These are phyloP conservation scores for Phytophthora aleatoria DNA, from an alignment of 352 stramenopile species.

Conservation along the genomic window DNA sequence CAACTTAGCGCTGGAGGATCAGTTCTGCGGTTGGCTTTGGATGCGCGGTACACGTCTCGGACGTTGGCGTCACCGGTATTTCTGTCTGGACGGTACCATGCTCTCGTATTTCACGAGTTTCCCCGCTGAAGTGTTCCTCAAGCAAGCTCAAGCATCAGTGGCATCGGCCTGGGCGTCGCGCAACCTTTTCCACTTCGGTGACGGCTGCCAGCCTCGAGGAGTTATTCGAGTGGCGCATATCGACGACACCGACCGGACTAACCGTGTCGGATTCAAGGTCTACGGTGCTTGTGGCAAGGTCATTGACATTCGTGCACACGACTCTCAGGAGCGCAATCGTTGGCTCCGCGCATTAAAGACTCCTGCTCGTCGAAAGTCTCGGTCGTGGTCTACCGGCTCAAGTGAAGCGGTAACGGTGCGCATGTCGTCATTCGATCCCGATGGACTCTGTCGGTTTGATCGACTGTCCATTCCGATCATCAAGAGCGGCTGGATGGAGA, in stretches of 20 bases:
- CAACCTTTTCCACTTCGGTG: conserved; percentile 49
- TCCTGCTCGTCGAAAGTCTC: conserved; percentile 58
- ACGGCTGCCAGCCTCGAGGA: conserved; percentile 59
- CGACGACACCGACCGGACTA: conserved; percentile 56
- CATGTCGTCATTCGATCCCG: conserved; percentile 61
- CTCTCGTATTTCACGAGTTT: conserved; percentile 77
- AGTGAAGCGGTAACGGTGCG: conserved; percentile 58
- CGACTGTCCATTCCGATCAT: conserved; percentile 61
- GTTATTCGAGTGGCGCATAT: conserved; percentile 77
- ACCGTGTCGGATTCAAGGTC: conserved; percentile 68
- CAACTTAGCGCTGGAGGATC: conserved; percentile 57
- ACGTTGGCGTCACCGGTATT: conserved; percentile 78
- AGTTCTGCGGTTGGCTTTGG: conserved; percentile 85
- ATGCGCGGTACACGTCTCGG: conserved; percentile 66
- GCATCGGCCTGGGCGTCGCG: conserved; percentile 33
- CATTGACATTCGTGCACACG: conserved; percentile 74
- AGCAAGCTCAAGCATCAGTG: conserved; percentile 44
- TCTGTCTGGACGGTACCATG: conserved; percentile 71
- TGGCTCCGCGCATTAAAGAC: conserved; percentile 73
- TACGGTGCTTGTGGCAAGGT: conserved; percentile 68
- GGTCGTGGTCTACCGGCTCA: conserved; percentile 61
- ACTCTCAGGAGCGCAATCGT: conserved; percentile 63
- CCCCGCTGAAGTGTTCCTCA: conserved; percentile 74
- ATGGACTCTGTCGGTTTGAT: conserved; percentile 58
- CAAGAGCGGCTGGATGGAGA: conserved; percentile 74